These are phyloP conservation scores for Botryosphaeria dothidea DNA, from an alignment of 2,329 filamentous ascomycete genomes.

Conservation along the genomic window DNA sequence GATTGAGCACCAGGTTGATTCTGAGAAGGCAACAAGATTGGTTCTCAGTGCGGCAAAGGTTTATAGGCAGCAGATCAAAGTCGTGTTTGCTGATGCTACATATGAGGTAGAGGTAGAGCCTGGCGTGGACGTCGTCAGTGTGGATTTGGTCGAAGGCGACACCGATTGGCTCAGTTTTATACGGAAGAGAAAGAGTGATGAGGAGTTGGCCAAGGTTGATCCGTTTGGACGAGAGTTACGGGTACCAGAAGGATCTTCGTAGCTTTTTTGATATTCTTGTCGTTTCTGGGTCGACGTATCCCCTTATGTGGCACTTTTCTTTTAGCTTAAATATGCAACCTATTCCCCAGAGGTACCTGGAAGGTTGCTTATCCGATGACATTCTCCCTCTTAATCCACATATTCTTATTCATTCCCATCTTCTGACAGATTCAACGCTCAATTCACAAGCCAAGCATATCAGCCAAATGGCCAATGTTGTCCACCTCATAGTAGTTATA, in stretches of 20 bases:
- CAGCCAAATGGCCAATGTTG: constrained; percentile 7
- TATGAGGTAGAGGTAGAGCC: not conserved
- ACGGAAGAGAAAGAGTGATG: not conserved
- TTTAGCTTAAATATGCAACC: too few species aligned
- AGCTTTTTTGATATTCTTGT: not conserved
- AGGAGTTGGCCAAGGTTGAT: not conserved
- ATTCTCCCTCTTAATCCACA: too few species aligned
- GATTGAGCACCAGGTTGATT: not conserved
- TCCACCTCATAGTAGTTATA: constrained; percentile 19
- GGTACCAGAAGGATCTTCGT: not conserved
- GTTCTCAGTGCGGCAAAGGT: not conserved
- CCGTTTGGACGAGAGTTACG: not conserved
- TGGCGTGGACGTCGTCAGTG: not conserved
- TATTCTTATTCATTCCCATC: too few species aligned
- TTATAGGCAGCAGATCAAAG: not conserved
- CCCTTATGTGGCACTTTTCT: too few species aligned
- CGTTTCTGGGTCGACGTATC: too few species aligned
- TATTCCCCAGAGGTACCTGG: too few species aligned
- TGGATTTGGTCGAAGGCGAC: not conserved
- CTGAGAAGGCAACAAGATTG: not conserved
- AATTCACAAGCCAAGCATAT: not conserved
- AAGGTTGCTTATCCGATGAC: too few species aligned
- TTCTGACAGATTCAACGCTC: too few species aligned
- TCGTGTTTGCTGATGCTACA: not conserved
- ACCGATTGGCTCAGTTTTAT: not conserved